Evolutionary conservation across 805 yeast species (phyloP).

Genomic region (Grigorovia humatica): DNA sequence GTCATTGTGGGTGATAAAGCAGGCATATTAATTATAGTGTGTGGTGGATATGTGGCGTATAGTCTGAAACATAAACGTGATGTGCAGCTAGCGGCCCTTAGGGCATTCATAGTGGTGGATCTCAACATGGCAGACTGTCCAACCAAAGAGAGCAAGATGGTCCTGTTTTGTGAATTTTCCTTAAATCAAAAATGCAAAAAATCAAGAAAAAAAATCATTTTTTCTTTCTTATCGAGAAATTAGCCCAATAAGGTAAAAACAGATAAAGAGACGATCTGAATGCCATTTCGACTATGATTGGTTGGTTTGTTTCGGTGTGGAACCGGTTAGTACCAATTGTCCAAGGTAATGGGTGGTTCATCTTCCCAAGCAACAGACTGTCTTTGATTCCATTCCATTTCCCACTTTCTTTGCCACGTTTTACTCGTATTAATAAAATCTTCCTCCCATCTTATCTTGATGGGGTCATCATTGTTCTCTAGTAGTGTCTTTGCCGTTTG

Average conservation of each 20-base stretch:
- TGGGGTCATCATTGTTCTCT: constrained; percentile 35
- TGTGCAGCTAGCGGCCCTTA: constrained; percentile 7
- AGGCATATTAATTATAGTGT: constrained; percentile 91
- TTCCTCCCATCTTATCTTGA: constrained; percentile 51
- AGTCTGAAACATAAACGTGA: constrained; percentile 21
- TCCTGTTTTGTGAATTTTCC: no score
- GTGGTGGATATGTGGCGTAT: constrained; percentile 57
- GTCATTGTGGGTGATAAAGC: constrained; percentile 99
- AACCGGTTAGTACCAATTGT: constrained; percentile 10
- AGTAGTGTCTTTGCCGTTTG: constrained; percentile 77
- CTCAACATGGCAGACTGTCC: not conserved
- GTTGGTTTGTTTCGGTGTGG: not conserved
- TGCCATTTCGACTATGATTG: not conserved
- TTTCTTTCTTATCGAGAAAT: not conserved
- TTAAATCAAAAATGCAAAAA: no score
- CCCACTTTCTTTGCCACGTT: constrained; percentile 20
- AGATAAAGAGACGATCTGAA: no score
- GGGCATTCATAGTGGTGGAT: not conserved
- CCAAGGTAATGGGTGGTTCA: constrained; percentile 16
- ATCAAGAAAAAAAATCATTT: no score
- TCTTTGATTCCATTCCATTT: constrained; percentile 3
- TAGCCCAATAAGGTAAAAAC: no score
- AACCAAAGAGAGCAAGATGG: no score
- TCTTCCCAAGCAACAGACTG: not conserved
- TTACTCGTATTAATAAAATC: constrained; percentile 27